A percentile compares a stretch with the other conserved stretches of the same genome.
phyloP scores from a whole-genome alignment of 306 rosid species.

The Gastrolobium villosum region DNA sequence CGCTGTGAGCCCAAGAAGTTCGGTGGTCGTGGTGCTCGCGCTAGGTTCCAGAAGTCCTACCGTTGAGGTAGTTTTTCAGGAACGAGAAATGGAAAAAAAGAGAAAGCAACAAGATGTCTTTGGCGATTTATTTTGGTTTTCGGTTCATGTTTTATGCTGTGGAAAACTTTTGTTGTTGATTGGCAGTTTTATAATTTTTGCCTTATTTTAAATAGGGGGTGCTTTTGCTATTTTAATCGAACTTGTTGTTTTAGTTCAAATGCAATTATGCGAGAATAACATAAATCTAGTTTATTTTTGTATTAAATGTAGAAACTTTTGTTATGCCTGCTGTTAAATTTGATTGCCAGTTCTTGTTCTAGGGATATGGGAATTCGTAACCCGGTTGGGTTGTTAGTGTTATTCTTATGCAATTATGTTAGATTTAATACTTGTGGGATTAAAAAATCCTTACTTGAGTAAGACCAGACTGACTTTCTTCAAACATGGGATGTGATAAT shows the following conservation, averaged over 20 bases:
- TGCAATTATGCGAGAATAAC: neutral
- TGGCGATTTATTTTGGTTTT: slow-evolving; percentile 25
- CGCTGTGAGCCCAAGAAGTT: slow-evolving; percentile 97
- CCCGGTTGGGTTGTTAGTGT: neutral
- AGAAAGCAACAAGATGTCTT: slow-evolving; percentile 20
- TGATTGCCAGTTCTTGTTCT: neutral
- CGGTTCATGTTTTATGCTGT: slow-evolving; percentile 59
- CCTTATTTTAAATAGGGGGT: neutral
- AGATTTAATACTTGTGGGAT: neutral
- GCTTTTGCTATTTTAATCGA: neutral
- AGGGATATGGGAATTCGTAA: no score
- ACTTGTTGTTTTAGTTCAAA: slow-evolving; percentile 14
- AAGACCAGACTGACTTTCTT: no score
- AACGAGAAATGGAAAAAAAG: neutral
- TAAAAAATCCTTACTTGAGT: neutral
- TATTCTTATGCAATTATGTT: neutral
- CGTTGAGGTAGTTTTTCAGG: slow-evolving; percentile 53
- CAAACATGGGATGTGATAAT: neutral
- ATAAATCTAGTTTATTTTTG: neutral
- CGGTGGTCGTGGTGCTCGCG: slow-evolving; percentile 92
- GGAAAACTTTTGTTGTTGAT: slow-evolving; percentile 42
- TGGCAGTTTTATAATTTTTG: slow-evolving; percentile 6
- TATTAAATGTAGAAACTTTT: neutral
- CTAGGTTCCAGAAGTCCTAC: slow-evolving; percentile 93
- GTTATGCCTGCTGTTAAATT: neutral